phyloP scores from a whole-genome alignment of 2,329 filamentous ascomycete species.

The Magnaporthales sp. region DNA sequence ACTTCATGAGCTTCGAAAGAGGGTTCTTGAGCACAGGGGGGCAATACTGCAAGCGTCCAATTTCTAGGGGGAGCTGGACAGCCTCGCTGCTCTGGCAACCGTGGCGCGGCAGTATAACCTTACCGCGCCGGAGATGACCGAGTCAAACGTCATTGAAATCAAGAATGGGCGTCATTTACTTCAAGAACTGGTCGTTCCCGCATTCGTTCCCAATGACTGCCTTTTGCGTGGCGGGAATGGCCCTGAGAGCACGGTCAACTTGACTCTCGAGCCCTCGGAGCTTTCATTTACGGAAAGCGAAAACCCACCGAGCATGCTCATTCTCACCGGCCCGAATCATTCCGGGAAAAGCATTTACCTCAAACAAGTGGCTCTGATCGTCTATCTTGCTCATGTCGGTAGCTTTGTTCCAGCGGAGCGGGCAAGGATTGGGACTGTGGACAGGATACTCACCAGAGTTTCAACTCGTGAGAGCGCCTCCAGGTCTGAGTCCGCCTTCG shows the following conservation, averaged over 20 bases:
- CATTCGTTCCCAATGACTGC: constrained; percentile 79
- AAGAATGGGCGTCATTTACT: constrained; percentile 75
- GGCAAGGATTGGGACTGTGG: constrained; percentile 77
- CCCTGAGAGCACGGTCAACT: background rate
- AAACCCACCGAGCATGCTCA: constrained; percentile 54
- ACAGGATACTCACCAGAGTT: constrained; percentile 84
- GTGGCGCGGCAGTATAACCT: constrained; percentile 70
- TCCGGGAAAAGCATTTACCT: constrained; percentile 95
- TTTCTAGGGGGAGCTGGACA: constrained; percentile 79
- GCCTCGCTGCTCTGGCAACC: constrained; percentile 69
- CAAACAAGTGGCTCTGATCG: constrained; percentile 84
- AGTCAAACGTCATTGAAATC: constrained; percentile 64
- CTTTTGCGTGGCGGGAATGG: constrained; percentile 52
- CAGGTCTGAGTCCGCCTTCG: constrained; percentile 52
- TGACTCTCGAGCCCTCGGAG: background rate
- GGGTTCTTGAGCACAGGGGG: constrained; percentile 60
- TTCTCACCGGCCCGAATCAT: constrained; percentile 90
- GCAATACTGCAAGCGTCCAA: constrained; percentile 64
- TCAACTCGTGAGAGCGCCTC: constrained; percentile 60
- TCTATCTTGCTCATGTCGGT: constrained; percentile 87
- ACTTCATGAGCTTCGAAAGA: constrained; percentile 64
- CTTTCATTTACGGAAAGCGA: constrained; percentile 5
- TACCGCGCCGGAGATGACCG: constrained; percentile 58
- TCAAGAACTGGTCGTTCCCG: constrained; percentile 73
- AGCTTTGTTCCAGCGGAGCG: constrained; percentile 78